These are phyloP conservation scores for Starmerella roubikii DNA, from an alignment of 805 yeast species.

Conservation along the genomic window DNA sequence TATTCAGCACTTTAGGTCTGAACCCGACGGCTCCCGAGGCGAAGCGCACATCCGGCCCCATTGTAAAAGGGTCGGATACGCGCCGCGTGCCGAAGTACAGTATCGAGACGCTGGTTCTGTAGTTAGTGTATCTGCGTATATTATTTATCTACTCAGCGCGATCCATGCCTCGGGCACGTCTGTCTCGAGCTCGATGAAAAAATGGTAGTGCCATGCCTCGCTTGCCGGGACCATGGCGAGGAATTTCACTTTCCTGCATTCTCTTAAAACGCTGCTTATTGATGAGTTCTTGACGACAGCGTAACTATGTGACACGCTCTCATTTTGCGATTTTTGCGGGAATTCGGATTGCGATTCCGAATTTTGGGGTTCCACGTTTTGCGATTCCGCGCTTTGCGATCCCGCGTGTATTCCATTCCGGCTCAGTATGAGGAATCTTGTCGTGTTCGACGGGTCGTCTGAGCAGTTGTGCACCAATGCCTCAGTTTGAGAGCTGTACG, in stretches of 20 bases:
- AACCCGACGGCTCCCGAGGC: slow-evolving; percentile 12
- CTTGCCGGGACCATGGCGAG: neutral
- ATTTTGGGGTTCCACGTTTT: no score
- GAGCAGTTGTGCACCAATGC: slow-evolving; percentile 47
- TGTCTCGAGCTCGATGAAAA: slow-evolving; percentile 8
- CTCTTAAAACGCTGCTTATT: no score
- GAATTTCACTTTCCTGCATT: neutral
- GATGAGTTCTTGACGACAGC: no score
- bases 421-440: slow-evolving; percentile 61
- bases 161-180: neutral
- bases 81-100: slow-evolving; percentile 23
- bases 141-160: neutral
- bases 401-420: neutral
- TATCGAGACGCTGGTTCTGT: slow-evolving; percentile 24
- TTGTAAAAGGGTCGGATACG: slow-evolving; percentile 1
- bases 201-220: slow-evolving; percentile 5
- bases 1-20: slow-evolving; percentile 19
- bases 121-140: neutral
- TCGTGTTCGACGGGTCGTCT: slow-evolving; percentile 63
- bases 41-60: slow-evolving; percentile 14
- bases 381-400: no score
- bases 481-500: slow-evolving; percentile 44
- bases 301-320: no score
- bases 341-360: no score
- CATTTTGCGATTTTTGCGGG: no score